These are phyloP conservation scores for Penicillium chermesinum DNA, from an alignment of 495 filamentous ascomycete species.

Conservation along the genomic window DNA sequence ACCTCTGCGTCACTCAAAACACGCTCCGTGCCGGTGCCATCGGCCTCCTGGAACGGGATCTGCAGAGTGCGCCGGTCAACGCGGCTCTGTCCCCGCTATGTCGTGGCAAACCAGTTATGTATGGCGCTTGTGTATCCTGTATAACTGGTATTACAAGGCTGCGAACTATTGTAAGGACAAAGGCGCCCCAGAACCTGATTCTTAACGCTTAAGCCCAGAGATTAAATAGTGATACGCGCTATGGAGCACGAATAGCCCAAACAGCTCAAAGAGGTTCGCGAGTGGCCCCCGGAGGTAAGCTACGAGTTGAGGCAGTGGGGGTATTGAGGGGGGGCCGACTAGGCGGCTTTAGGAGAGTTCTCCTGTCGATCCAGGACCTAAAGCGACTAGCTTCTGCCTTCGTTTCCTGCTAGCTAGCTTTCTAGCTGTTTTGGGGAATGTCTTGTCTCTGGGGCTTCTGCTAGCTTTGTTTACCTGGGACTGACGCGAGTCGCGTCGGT, in stretches of 20 bases:
- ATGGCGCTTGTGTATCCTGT: too few relatives aligned
- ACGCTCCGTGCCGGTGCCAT: not conserved
- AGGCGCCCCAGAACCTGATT: conserved; percentile 1
- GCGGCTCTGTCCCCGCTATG: too few relatives aligned
- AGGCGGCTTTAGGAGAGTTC: not conserved
- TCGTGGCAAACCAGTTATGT: too few relatives aligned
- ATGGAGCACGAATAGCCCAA: conserved; percentile 3
- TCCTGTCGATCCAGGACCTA: conserved; percentile 7
- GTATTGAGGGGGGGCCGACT: too few relatives aligned
- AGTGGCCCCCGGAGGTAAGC: conserved; percentile 3
- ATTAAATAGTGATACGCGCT: conserved; percentile 9
- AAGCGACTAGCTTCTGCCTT: not conserved
- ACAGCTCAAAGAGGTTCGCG: conserved; percentile 5
- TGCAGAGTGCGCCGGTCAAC: not conserved
- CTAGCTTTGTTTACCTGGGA: not conserved
- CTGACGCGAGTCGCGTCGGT: not conserved
- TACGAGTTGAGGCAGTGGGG: not conserved
- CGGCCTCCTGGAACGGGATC: not conserved
- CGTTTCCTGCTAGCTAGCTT: not conserved
- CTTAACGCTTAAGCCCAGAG: not conserved
- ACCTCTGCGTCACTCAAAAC: not conserved
- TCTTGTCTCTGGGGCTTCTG: too few relatives aligned
- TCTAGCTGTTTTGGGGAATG: not conserved
- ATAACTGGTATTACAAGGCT: too few relatives aligned
- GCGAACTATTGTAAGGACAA: not conserved